Base-by-base conservation (phyloP, 148 eudicot genomes). In the Mesembryanthemum crystallinum region DNA sequence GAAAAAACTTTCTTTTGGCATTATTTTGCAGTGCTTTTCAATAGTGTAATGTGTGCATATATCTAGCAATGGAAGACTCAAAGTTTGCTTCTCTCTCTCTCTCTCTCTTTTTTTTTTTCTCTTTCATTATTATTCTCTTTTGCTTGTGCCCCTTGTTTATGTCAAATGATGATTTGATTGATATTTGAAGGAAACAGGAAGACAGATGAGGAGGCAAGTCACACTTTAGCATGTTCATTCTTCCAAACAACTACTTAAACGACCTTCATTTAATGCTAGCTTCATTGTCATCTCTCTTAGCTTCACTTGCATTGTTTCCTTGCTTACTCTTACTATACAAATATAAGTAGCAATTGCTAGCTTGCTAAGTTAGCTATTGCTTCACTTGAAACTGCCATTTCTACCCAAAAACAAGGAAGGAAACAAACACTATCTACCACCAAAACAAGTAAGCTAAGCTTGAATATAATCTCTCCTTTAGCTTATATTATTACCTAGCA, bases 221-320 rank as follows among this genome's bases (percentile, higher is more conserved):
- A 79, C 62, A 67, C 77, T 29, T 47, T 35, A 27, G 45, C 78
- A 79, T 79, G 71, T 68, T 59, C n/a, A n/a, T n/a, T n/a, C 49
- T 59, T 73, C 69, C 73, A 73, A 45, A 21, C 59, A 73, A 64
- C 42, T n/a, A 65, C 73, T n/a, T 58, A 72, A 23, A 51, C 18
- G 30, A 49, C 52, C 81, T 72, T 58, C 81, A 78, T 78, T 72
- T 65, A 73, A 65, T 72, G 81, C 71, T 69, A n/a, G 20, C 29
- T 11, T n/a, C 10, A 76, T 6, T 35, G 4, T 77, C 57, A 77
- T 77, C 20, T 77, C n/a, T 33, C 43, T 28, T 0, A 29, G 15
- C 49, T 25, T 24, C 5, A 24, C 11, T 20, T n/a, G 7, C 21
- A 0, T 65, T 8, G 42, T 18, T 76, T 42, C n/a, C 30, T 76